Percentiles rank a stretch among this genome's conserved stretches.
Conservation (phyloP, 192 early-diverging fungal species). For the Coemansia sp. region DNA sequence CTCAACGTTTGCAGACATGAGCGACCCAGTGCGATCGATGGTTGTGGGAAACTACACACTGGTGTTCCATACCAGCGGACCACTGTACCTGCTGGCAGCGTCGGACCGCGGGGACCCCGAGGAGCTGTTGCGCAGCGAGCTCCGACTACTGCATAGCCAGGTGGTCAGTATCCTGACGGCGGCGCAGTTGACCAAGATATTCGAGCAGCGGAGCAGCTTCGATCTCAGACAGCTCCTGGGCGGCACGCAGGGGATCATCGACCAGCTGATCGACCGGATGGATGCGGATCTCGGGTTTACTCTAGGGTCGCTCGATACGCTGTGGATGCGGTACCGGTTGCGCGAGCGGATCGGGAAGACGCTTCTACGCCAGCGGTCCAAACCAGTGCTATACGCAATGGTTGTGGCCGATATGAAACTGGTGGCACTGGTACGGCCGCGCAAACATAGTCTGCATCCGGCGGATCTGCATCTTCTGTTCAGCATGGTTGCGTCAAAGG, state of each 20-base stretch:
- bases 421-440: conserved; percentile 71
- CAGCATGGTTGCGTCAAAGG: conserved; percentile 76
- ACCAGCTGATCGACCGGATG: conserved; percentile 72
- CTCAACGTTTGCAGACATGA: conserved; percentile 78
- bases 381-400: conserved; percentile 77
- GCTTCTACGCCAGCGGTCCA: conserved; percentile 58
- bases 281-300: conserved; percentile 71
- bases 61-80: conserved; percentile 79
- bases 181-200: conserved; percentile 80
- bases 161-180: conserved; percentile 82
- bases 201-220: conserved; percentile 83
- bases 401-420: conserved; percentile 75
- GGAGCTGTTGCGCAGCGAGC: conserved; percentile 74
- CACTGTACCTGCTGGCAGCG: conserved; percentile 84
- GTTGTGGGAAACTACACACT: conserved; percentile 69
- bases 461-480: conserved; percentile 80
- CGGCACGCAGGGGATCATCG: conserved; percentile 80
- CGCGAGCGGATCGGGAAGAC: conserved; percentile 70
- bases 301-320: conserved; percentile 72
- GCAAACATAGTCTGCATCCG: conserved; percentile 78
- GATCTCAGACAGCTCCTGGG: conserved; percentile 83
- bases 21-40: conserved; percentile 70
- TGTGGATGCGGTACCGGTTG: conserved; percentile 66
- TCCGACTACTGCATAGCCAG: conserved; percentile 77
- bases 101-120: conserved; percentile 79